Conservation (phyloP, 1,284 basidiomycete species). For the Mycena citricolor region DNA sequence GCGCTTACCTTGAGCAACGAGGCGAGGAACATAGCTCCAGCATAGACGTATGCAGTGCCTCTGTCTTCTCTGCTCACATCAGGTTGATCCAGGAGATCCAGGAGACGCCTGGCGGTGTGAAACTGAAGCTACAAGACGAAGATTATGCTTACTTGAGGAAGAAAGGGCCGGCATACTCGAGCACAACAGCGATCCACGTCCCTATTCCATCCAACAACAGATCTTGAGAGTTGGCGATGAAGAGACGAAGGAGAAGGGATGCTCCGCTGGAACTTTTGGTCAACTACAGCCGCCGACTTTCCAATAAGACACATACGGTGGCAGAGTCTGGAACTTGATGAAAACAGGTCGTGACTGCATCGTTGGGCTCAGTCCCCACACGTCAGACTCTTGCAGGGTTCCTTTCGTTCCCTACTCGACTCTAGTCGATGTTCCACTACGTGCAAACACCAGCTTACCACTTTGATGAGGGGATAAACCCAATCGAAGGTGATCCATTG, state of each 20-base stretch:
- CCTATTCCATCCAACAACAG: constrained; percentile 64
- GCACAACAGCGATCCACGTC: constrained; percentile 60
- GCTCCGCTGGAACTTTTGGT: constrained; percentile 34
- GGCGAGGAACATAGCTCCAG: constrained; percentile 2
- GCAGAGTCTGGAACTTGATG: constrained; percentile 51
- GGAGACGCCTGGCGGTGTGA: too few species aligned
- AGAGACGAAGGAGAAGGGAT: constrained; percentile 62
- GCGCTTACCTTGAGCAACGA: constrained; percentile 1
- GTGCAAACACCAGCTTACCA: neutral
- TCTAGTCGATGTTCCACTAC: neutral
- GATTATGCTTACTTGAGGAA: constrained; percentile 51
- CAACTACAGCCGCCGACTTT: constrained; percentile 2
- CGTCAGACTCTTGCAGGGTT: constrained; percentile 68
- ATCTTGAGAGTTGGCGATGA: constrained; percentile 72
- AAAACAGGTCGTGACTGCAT: constrained; percentile 68
- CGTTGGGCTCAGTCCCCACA: constrained; percentile 70
- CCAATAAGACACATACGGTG: neutral
- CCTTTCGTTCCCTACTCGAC: constrained; percentile 45
- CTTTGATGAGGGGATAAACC: constrained; percentile 67
- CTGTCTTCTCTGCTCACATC: constrained; percentile 2
- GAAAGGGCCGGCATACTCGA: constrained; percentile 70
- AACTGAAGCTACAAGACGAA: neutral
- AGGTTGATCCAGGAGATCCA: constrained; percentile 40
- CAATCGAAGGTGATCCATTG: constrained; percentile 82
- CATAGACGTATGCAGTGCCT: constrained; percentile 8